These are phyloP conservation scores for Populus hybrid DNA, from an alignment of 441 rosid species.

Conservation along the genomic window DNA sequence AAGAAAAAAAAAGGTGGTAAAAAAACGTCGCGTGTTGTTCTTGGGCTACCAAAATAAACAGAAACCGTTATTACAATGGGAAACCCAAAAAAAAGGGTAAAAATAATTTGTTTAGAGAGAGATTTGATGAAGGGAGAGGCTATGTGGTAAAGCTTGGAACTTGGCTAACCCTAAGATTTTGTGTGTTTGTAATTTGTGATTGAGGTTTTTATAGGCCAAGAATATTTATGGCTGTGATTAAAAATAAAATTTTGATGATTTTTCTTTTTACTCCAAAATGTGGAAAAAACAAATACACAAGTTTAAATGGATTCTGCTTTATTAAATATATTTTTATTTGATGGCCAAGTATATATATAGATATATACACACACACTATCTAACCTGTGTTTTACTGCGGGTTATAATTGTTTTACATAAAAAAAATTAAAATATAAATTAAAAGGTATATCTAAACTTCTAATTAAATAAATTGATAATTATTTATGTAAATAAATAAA, in stretches of 20 bases:
- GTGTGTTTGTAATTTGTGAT: not conserved
- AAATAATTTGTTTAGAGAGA: not conserved
- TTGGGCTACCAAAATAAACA: not conserved
- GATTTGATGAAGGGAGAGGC: not conserved
- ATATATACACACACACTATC: too few species aligned
- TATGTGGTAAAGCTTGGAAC: not conserved
- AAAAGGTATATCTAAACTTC: too few species aligned
- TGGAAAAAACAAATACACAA: not conserved
- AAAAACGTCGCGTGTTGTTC: not conserved
- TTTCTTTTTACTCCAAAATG: not conserved
- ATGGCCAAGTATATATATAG: too few species aligned
- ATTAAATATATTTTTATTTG: too few species aligned
- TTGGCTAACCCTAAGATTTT: not conserved
- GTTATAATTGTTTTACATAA: too few species aligned
- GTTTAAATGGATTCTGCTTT: not conserved
- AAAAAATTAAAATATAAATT: too few species aligned
- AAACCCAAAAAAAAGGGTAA: too few species aligned
- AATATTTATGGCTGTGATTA: not conserved
- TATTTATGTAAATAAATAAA: too few species aligned
- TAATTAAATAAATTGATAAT: too few species aligned
- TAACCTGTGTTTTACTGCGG: accelerated
- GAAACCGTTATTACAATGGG: not conserved
- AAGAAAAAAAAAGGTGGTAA: too few species aligned
- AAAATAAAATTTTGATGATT: not conserved
- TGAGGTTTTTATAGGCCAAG: not conserved